A percentile compares a stretch with the other conserved stretches of the same genome.
phyloP scores from a whole-genome alignment of 2,329 filamentous ascomycete genomes.

The Monosporascus ibericus region DNA sequence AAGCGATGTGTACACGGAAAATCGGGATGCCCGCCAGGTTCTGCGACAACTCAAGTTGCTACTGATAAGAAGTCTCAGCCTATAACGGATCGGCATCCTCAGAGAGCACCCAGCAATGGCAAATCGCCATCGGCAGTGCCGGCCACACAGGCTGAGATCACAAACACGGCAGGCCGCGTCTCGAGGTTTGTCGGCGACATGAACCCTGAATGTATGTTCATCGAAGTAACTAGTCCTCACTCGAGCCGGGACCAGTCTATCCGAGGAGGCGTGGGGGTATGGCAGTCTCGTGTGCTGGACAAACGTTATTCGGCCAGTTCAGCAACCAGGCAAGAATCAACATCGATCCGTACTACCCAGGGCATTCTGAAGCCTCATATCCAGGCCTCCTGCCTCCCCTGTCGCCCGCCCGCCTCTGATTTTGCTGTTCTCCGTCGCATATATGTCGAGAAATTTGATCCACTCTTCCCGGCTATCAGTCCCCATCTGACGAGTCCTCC shows the following conservation, averaged over 20 bases:
- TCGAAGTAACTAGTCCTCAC: constrained; percentile 43
- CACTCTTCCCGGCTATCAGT: constrained; percentile 47
- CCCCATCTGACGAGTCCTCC: constrained; percentile 12
- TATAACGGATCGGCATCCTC: not conserved
- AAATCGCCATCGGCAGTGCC: not conserved
- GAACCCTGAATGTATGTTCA: constrained; percentile 55
- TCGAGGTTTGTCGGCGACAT: constrained; percentile 52
- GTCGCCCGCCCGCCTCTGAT: constrained; percentile 40
- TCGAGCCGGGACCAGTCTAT: constrained; percentile 33
- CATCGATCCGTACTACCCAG: constrained; percentile 20
- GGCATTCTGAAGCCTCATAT: constrained; percentile 33
- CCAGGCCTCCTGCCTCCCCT: constrained; percentile 39
- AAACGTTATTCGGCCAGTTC: constrained; percentile 19
- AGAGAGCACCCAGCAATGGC: not conserved
- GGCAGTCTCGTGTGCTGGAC: constrained; percentile 33
- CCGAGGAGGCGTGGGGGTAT: constrained; percentile 50
- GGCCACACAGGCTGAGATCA: not conserved
- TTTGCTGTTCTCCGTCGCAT: constrained; percentile 38
- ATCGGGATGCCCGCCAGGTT: not conserved
- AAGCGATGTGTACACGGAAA: constrained; percentile 9
- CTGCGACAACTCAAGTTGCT: not conserved
- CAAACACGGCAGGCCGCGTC: constrained; percentile 21
- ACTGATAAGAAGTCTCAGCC: not conserved
- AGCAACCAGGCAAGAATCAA: constrained; percentile 22
- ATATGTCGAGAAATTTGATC: constrained; percentile 48